Evolutionary conservation across 192 early-diverging fungal species (phyloP).

Genomic region (Blastocladiella britannica): DNA sequence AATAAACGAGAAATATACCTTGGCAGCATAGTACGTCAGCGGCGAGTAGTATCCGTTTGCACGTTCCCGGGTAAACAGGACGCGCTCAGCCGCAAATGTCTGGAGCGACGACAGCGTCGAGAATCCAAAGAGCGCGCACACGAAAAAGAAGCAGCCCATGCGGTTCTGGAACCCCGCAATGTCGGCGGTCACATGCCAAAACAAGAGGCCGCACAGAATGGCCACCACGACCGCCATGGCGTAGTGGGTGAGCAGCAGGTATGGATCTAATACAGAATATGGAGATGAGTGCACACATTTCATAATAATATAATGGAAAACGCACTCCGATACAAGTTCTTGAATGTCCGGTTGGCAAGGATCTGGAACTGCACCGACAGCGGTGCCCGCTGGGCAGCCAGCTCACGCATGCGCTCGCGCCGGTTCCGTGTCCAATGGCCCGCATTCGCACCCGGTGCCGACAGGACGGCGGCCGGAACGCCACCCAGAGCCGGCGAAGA

Average conservation of each 20-base stretch:
- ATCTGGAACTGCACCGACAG: conserved; percentile 50
- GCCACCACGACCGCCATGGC: conserved; percentile 44
- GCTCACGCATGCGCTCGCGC: not conserved
- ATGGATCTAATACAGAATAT: too few relatives aligned
- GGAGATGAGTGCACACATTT: too few relatives aligned
- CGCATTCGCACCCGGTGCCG: too few relatives aligned
- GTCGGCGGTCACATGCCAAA: conserved; percentile 38
- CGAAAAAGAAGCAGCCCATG: conserved; percentile 49
- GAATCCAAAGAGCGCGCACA: conserved; percentile 51
- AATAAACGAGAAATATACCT: conserved; percentile 11
- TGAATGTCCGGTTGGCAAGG: conserved; percentile 49
- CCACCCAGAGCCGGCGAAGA: too few relatives aligned
- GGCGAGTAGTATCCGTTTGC: conserved; percentile 55
- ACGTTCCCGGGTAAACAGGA: conserved; percentile 49
- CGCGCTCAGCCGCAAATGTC: conserved; percentile 40
- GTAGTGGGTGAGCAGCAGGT: conserved; percentile 54
- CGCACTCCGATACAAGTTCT: conserved; percentile 64
- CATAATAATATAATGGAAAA: too few relatives aligned
- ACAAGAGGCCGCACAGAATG: conserved; percentile 36
- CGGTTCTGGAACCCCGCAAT: conserved; percentile 54
- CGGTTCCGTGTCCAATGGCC: too few relatives aligned
- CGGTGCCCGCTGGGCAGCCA: conserved; percentile 16
- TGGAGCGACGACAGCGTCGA: conserved; percentile 38
- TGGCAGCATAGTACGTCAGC: conserved; percentile 40
- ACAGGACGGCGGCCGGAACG: too few relatives aligned